These are phyloP conservation scores for Colletotrichum costaricense DNA, from an alignment of 2,329 filamentous ascomycete species.

Conservation along the genomic window DNA sequence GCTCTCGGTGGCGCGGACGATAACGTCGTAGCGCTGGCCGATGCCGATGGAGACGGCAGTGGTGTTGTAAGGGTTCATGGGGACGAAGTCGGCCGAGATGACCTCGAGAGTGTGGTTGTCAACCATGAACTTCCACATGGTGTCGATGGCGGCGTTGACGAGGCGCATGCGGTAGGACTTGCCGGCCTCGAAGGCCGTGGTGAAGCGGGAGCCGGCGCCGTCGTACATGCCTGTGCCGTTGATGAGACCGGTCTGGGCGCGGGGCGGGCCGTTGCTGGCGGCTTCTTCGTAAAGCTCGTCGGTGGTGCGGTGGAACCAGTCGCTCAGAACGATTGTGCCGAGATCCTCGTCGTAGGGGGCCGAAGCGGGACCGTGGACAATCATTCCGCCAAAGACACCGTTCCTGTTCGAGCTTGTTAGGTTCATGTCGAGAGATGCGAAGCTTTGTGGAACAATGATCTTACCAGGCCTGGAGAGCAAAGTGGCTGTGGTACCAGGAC, in stretches of 20 bases:
- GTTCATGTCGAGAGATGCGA: constrained; percentile 36
- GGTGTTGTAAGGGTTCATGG: constrained; percentile 65
- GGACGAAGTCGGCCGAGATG: constrained; percentile 67
- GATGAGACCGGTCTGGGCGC: constrained; percentile 57
- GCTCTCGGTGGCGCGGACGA: constrained; percentile 54
- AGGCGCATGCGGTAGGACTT: constrained; percentile 59
- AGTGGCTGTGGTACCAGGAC: constrained; percentile 72
- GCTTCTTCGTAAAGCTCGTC: constrained; percentile 48
- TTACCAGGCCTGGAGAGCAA: constrained; percentile 58
- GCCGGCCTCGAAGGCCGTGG: constrained; percentile 53
- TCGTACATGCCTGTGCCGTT: constrained; percentile 54
- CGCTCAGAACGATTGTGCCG: constrained; percentile 67
- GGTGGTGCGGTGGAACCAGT: constrained; percentile 64
- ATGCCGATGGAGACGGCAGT: constrained; percentile 61
- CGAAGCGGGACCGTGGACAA: constrained; percentile 70
- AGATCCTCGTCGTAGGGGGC: constrained; percentile 73
- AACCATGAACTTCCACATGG: constrained; percentile 60
- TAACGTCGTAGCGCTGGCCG: constrained; percentile 59
- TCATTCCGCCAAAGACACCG: constrained; percentile 69
- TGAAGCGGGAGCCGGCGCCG: constrained; percentile 47
- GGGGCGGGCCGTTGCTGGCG: constrained; percentile 46
- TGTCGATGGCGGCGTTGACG: constrained; percentile 58
- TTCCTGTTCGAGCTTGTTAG: constrained; percentile 23
- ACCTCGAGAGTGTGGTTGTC: constrained; percentile 68
- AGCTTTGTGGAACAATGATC: not conserved